Evolutionary conservation across 179 eudicot species (phyloP), one percentile per base, ranked within the genome.

Genomic region (Silene coronaria): DNA sequence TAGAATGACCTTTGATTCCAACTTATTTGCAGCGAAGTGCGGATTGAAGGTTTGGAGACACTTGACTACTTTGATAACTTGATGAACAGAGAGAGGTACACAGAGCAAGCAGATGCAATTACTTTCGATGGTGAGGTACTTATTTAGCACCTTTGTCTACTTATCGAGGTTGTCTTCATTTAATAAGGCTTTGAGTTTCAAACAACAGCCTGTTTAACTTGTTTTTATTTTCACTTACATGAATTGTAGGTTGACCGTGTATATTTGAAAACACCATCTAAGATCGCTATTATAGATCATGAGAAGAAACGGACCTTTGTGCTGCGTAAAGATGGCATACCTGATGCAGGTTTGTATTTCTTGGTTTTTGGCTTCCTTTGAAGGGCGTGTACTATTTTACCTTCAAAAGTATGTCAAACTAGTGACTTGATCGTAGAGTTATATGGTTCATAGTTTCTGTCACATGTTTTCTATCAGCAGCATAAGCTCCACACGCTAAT

Each of bases 231-330:
- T 22, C 2, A 27, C 5, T 74, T 51, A 5, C 3, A 14, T 42
- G 9, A 28, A 38, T 64, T 75, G 74, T 78, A 91, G 97, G 84
- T 90, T 70, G 95, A 91, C 45, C 84, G 95, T 57, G 83, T 87
- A 28, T 91, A 90, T 82, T 70, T 90, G 68, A 85, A 83, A 79
- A 90, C 95, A 30, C 95, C 94, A 1, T 46, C 89, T 46, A 88
- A 91, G 76, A 87, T 88, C 80, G 97, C 97, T 34, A 76, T 88
- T 30, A 88, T 91, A 73, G 97, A 91, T 81, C 97, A 91, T 73
- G 91, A 90, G 85, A 91, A 87, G 86, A 91, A 91, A 79, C 86
- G 95, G 75, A 91, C 95, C 8, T 90, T 81, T 82, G 97, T 88
- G 21, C 77, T 91, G 13, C 87, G 86, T 74, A 91, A 88, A 82